Evolutionary conservation across 192 early-diverging fungal species (phyloP).

Genomic region (Gryganskiella cystojenkinii): DNA sequence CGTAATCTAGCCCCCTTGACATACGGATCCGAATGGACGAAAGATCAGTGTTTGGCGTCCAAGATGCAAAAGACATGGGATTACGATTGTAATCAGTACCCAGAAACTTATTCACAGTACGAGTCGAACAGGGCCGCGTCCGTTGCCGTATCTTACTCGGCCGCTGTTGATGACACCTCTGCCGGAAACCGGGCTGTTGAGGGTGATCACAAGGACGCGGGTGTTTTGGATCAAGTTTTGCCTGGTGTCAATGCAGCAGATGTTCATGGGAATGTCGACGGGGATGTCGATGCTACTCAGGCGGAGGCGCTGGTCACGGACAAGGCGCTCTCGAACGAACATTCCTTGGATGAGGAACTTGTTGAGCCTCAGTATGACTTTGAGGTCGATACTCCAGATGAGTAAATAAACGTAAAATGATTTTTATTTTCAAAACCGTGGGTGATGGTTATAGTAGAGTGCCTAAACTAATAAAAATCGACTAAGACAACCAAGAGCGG

Average conservation of each 20-base stretch:
- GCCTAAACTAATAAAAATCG: too few relatives aligned
- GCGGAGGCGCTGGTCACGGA: constrained; percentile 14
- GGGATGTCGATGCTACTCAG: constrained; percentile 1
- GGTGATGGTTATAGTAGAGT: too few relatives aligned
- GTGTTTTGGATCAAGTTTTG: not conserved
- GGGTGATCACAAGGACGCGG: not conserved
- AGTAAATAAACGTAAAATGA: too few relatives aligned
- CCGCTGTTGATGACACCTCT: too few relatives aligned
- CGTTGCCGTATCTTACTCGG: too few relatives aligned
- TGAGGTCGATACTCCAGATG: constrained; percentile 2
- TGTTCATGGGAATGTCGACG: not conserved
- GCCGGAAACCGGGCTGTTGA: not conserved
- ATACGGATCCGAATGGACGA: constrained; percentile 85
- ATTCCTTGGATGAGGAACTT: not conserved
- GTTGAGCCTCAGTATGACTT: constrained; percentile 7
- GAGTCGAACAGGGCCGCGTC: not conserved
- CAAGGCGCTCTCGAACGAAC: not conserved
- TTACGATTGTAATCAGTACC: constrained; percentile 72
- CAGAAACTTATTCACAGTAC: constrained; percentile 32
- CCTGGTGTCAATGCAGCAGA: not conserved
- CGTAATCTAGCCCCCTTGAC: constrained; percentile 79
- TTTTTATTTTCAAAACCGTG: too few relatives aligned
- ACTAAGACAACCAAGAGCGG: too few relatives aligned
- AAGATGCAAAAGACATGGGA: constrained; percentile 90
- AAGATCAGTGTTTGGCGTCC: constrained; percentile 75